phyloP scores from a whole-genome alignment of 2,329 filamentous ascomycete genomes.

The Cladophialophora carrionii region DNA sequence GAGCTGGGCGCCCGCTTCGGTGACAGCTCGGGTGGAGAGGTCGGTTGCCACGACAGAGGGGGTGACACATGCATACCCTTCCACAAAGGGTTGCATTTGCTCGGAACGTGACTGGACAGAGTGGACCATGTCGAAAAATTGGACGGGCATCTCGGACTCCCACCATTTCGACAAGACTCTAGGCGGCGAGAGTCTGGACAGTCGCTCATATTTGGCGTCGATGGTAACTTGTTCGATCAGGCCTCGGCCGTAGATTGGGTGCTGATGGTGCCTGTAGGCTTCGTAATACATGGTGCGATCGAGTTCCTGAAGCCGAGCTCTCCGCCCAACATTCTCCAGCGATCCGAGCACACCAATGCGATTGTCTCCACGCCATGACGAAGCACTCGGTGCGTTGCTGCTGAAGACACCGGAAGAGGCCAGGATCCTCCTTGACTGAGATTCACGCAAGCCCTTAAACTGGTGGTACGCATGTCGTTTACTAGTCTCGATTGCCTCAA shows the following conservation, averaged over 20 bases:
- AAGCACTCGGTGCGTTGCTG: constrained; percentile 40
- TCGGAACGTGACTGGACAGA: constrained; percentile 74
- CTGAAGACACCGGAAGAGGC: neutral
- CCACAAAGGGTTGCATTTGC: constrained; percentile 72
- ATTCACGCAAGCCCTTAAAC: constrained; percentile 71
- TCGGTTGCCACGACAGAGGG: constrained; percentile 84
- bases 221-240: constrained; percentile 76
- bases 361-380: constrained; percentile 32
- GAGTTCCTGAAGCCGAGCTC: constrained; percentile 73
- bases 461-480: constrained; percentile 71
- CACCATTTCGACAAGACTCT: constrained; percentile 49
- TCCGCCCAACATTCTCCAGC: constrained; percentile 71
- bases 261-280: constrained; percentile 75
- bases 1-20: constrained; percentile 60
- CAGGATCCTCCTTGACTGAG: constrained; percentile 60
- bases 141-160: constrained; percentile 30
- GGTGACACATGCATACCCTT: constrained; percentile 90
- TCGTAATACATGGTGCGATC: constrained; percentile 82
- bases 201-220: constrained; percentile 61
- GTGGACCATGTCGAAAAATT: constrained; percentile 69
- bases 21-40: constrained; percentile 69
- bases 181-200: constrained; percentile 63
- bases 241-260: constrained; percentile 78
- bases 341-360: constrained; percentile 67
- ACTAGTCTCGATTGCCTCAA: constrained; percentile 58